phyloP scores from a whole-genome alignment of 768 basidiomycete genomes.

The Mycena haematopus region DNA sequence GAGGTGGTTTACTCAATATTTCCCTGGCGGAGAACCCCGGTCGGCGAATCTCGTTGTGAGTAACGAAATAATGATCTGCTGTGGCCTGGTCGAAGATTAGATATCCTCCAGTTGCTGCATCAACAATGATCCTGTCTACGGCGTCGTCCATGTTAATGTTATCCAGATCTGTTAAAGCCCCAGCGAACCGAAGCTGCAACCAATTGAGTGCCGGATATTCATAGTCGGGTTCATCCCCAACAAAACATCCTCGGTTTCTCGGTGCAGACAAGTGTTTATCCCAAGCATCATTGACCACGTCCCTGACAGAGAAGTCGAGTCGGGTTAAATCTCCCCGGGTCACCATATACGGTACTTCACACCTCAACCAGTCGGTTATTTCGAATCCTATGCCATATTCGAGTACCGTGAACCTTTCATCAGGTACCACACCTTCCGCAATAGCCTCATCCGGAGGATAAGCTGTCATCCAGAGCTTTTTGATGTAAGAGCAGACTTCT shows the following conservation, averaged over 20 bases:
- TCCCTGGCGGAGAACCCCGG: slow-evolving; percentile 1
- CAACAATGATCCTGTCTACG: not conserved
- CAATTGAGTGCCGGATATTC: slow-evolving; percentile 21
- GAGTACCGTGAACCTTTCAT: slow-evolving; percentile 8
- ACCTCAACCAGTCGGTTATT: slow-evolving; percentile 18
- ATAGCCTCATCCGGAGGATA: slow-evolving; percentile 7
- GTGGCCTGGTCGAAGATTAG: slow-evolving; percentile 16
- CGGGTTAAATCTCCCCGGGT: not conserved
- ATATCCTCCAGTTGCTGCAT: slow-evolving; percentile 11
- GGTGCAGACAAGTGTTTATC: not conserved
- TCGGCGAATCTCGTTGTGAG: slow-evolving; percentile 2
- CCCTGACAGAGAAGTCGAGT: not conserved
- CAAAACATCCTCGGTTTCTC: not conserved
- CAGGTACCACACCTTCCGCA: not conserved
- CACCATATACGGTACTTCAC: slow-evolving; percentile 15
- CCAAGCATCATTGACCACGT: slow-evolving; percentile 17
- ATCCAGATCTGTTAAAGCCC: slow-evolving; percentile 4
- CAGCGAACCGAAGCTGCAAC: slow-evolving; percentile 8
- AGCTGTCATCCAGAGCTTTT: slow-evolving; percentile 11
- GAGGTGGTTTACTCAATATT: slow-evolving; percentile 6
- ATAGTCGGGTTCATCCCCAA: not conserved
- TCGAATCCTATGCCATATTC: slow-evolving; percentile 12
- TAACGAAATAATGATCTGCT: slow-evolving; percentile 16
- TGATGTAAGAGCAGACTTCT: slow-evolving; percentile 8
- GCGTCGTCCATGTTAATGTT: not conserved